phyloP scores from a whole-genome alignment of 2,329 filamentous ascomycete species.

The Dryadomyces quercus-mongolicae region DNA sequence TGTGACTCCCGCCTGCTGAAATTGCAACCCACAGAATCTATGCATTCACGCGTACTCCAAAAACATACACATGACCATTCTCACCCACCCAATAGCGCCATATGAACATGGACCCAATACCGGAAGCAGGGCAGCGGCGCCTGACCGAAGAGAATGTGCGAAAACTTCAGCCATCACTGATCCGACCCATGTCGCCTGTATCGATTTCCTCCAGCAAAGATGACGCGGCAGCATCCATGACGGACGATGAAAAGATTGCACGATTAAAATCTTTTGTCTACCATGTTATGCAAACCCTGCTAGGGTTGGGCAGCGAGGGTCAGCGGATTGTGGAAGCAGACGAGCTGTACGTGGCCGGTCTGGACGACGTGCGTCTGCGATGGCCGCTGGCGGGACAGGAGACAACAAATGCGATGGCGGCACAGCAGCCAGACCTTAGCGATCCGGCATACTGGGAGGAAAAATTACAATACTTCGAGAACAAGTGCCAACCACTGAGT shows the following conservation, averaged over 20 bases:
- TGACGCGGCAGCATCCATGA: neutral
- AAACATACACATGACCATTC: neutral
- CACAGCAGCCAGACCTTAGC: neutral
- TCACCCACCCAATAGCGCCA: too few species aligned
- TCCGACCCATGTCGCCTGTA: constrained; percentile 8
- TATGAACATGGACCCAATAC: neutral
- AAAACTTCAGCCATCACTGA: constrained; percentile 7
- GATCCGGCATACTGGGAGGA: constrained; percentile 6
- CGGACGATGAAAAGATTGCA: neutral
- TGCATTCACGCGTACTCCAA: neutral
- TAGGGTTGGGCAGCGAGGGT: constrained; percentile 6
- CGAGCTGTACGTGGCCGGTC: constrained; percentile 8
- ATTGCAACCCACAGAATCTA: neutral
- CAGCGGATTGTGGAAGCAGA: constrained; percentile 1
- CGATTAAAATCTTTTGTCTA: constrained; percentile 6
- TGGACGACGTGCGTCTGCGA: constrained; percentile 7
- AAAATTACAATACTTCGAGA: constrained; percentile 7
- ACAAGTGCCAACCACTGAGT: constrained; percentile 6
- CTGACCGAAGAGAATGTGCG: constrained; percentile 8
- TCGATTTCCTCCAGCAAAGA: constrained; percentile 6
- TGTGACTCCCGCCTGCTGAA: too few species aligned
- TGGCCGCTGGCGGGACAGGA: neutral
- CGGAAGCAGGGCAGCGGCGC: neutral
- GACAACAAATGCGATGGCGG: too few species aligned
- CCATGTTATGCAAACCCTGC: constrained; percentile 7